Evolutionary conservation across 2,329 filamentous ascomycete genomes (phyloP).

Genomic region (Pyrenochaeta sp.): DNA sequence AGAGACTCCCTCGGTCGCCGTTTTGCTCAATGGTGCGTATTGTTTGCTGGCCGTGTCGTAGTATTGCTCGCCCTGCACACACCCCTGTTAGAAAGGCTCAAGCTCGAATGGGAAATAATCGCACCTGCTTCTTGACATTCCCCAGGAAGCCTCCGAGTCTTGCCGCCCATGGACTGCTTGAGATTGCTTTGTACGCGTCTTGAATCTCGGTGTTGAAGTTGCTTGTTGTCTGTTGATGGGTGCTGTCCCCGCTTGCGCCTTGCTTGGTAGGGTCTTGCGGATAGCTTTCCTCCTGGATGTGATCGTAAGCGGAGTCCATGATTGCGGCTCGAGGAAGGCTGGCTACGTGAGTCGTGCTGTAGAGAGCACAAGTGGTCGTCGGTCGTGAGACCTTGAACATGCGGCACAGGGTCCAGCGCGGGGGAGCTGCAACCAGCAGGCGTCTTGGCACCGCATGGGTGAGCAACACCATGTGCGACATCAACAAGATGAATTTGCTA

Average conservation of each 20-base stretch:
- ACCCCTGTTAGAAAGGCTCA: constrained; percentile 12
- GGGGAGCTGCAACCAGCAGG: too few relatives aligned
- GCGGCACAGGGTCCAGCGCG: not conserved
- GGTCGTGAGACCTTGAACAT: constrained; percentile 6
- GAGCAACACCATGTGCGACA: too few relatives aligned
- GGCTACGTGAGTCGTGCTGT: constrained; percentile 7
- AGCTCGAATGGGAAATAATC: too few relatives aligned
- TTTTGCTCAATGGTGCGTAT: constrained; percentile 77
- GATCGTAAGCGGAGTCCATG: constrained; percentile 98
- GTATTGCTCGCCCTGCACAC: constrained; percentile 77
- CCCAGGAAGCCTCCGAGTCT: constrained; percentile 87
- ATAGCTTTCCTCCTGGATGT: constrained; percentile 84
- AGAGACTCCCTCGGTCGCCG: constrained; percentile 81
- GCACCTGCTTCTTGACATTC: constrained; percentile 89
- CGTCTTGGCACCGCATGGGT: too few relatives aligned
- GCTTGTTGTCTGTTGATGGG: constrained; percentile 42
- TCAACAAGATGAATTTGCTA: too few relatives aligned
- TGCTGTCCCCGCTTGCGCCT: constrained; percentile 55
- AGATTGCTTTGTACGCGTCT: constrained; percentile 94
- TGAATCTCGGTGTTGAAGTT: constrained; percentile 87
- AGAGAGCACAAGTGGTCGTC: constrained; percentile 13
- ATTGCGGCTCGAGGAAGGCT: constrained; percentile 3
- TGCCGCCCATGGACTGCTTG: constrained; percentile 88
- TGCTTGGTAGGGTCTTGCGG: constrained; percentile 58
- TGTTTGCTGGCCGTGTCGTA: constrained; percentile 85